phyloP scores from a whole-genome alignment of 805 yeast genomes.

The Scheffersomyces spartinae region DNA sequence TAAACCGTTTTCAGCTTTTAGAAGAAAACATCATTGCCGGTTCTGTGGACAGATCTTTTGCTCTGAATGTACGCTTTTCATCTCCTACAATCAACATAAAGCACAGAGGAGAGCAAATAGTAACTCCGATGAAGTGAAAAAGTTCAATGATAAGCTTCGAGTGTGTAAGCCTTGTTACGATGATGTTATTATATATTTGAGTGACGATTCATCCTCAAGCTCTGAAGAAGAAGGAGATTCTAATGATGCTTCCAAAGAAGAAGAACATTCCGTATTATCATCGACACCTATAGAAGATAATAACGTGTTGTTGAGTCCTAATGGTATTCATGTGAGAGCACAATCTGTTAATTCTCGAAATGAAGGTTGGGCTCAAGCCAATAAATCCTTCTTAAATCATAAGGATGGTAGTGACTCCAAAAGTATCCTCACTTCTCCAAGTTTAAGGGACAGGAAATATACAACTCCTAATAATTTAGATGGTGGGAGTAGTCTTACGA shows the following conservation, averaged over 20 bases:
- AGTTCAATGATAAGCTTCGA: slow-evolving; percentile 58
- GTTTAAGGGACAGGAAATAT: no score
- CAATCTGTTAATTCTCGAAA: no score
- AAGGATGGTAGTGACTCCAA: no score
- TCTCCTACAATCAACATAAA: slow-evolving; percentile 43
- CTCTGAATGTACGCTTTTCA: slow-evolving; percentile 62
- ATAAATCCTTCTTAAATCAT: no score
- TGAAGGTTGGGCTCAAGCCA: no score
- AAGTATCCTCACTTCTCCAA: no score
- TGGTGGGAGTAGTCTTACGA: no score
- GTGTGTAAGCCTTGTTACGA: slow-evolving; percentile 70
- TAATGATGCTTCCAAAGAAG: slow-evolving; percentile 10
- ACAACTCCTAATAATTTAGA: no score
- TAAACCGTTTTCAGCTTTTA: slow-evolving; percentile 66
- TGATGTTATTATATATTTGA: slow-evolving; percentile 55
- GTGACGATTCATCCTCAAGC: slow-evolving; percentile 42
- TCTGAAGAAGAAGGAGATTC: slow-evolving; percentile 1
- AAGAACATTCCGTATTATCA: no score
- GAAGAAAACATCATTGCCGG: slow-evolving; percentile 91
- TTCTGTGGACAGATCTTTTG: slow-evolving; percentile 96
- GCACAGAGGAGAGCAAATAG: slow-evolving; percentile 19
- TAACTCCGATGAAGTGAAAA: slow-evolving; percentile 25
- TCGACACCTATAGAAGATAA: no score
- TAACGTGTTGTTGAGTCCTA: no score
- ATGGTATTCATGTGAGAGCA: no score